Percentiles rank a stretch among this genome's conserved stretches.
These are phyloP conservation scores for Cyanidiococcus yangmingshanensis DNA, from an alignment of 23 red algal species.

Conservation along the genomic window DNA sequence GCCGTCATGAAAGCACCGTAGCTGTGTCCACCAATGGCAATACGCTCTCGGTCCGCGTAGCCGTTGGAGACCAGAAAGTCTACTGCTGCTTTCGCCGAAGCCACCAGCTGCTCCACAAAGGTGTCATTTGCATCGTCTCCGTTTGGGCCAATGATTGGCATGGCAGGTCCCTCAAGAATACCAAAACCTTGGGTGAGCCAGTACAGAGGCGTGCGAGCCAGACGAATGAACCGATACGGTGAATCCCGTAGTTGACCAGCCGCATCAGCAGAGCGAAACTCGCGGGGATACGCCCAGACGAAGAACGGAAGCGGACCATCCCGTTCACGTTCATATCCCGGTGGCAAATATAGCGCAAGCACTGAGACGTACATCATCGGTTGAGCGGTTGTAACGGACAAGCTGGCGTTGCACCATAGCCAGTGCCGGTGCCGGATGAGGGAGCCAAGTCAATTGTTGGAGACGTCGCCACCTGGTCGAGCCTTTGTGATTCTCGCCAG, in stretches of 20 bases:
- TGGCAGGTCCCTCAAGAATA: conserved; percentile 74
- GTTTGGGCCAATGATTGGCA: conserved; percentile 80
- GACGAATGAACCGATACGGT: conserved; percentile 63
- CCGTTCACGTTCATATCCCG: conserved; percentile 44
- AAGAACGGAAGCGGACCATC: conserved; percentile 63
- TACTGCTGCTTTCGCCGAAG: conserved; percentile 63
- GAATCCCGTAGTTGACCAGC: conserved; percentile 79
- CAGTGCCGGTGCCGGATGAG: conserved; percentile 74
- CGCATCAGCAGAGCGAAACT: conserved; percentile 54
- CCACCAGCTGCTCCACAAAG: conserved; percentile 69
- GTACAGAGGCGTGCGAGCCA: conserved; percentile 77
- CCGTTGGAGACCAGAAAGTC: conserved; percentile 64
- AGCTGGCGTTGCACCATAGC: conserved; percentile 43
- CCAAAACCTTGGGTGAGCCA: conserved; percentile 87
- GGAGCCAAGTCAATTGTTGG: conserved; percentile 52
- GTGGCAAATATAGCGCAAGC: conserved; percentile 70
- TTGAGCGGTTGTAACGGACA: conserved; percentile 40
- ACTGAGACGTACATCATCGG: conserved; percentile 64
- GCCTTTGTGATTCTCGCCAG: not conserved
- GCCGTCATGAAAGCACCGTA: conserved; percentile 95
- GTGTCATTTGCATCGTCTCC: conserved; percentile 76
- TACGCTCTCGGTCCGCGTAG: conserved; percentile 32
- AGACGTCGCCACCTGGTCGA: conserved; percentile 10
- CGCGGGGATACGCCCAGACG: conserved; percentile 94
- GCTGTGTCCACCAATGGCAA: conserved; percentile 82